Base-by-base conservation (phyloP, 1,139 yeast genomes). In the Magnusiomyces clavatus region DNA sequence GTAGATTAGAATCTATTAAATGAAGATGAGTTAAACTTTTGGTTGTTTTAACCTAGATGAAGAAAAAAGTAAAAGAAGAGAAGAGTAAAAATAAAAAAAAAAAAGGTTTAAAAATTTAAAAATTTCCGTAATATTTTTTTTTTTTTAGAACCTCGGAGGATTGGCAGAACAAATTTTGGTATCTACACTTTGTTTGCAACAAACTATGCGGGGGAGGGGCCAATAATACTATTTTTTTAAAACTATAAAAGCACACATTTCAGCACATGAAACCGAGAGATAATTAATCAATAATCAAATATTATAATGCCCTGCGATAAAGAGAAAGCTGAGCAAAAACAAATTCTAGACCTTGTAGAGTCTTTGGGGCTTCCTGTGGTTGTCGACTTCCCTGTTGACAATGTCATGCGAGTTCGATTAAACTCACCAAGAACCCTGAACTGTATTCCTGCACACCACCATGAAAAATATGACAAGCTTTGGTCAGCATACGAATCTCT, bases 401-500 rank as follows among this genome's bases (percentile, higher is more conserved):
- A 57, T 12, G 51, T 63, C 46, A 52, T 64, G 16, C 46, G 57
- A 24, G 64, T 63, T n/a, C 60, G 64, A 3, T 54, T 63, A 29
- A 54, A 55, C 51, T 52, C 63, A 16, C 62, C 64, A 17, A 56
- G 57, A 41, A 53, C 55, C 14, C 54, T 56, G 43, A 63, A 63
- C 46, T 56, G 63, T 19, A 50, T 63, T 13, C 63, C 64, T 14
- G 35, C 54, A 13, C 29, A 40, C n/a, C 55, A 57, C 47, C 63
- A 61, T 49, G 41, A 37, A 12, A 49, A 50, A 47, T 54, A 63
- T 36, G 51, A 52, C 43, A 48, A 54, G 37, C 48, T 63, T 16
- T 62, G 66, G 65, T 54, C 57, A 38, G 63, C 66, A 43, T 70
- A 67, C 48, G 69, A 65, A 48, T 45, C 51, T 6, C 62, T 62